Percentiles rank a stretch among this genome's conserved stretches.
Conservation (phyloP, 441 rosid species). For the Populus hybrid region DNA sequence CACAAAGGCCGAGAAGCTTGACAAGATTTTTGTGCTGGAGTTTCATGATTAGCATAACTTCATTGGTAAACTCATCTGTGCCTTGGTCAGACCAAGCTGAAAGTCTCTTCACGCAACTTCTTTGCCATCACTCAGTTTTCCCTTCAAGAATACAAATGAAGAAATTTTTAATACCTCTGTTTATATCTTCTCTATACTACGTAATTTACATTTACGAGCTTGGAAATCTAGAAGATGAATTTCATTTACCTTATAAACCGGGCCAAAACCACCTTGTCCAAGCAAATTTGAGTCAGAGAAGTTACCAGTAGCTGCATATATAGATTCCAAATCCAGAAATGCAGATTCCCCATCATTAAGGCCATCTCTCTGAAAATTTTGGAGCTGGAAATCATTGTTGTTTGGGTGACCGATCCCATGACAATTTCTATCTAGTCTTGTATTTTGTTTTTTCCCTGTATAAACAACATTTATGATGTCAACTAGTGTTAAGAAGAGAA, state of each 20-base stretch:
- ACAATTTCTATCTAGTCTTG: neutral
- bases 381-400: neutral
- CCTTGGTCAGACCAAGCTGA: slow-evolving; percentile 38
- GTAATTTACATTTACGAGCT: neutral
- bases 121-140: slow-evolving; percentile 33
- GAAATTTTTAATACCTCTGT: neutral
- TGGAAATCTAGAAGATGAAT: neutral
- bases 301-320: slow-evolving; percentile 24
- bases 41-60: slow-evolving; percentile 34
- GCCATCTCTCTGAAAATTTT: neutral
- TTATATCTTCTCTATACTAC: neutral
- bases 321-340: slow-evolving; percentile 8
- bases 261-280: slow-evolving; percentile 31
- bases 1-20: slow-evolving; percentile 38
- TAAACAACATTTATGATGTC: neutral
- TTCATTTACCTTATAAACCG: slow-evolving; percentile 9
- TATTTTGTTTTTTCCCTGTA: neutral
- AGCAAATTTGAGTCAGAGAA: slow-evolving; percentile 30
- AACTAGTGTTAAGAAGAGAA: neutral
- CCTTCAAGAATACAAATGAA: slow-evolving; percentile 20
- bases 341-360: slow-evolving; percentile 5
- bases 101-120: slow-evolving; percentile 48
- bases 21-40: slow-evolving; percentile 43
- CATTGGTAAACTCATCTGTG: slow-evolving; percentile 33
- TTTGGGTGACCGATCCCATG: neutral